Percentiles rank a stretch among this genome's conserved stretches.
Evolutionary conservation across 23 red algal genomes (phyloP).

Genomic region (Cyanidioschyzon merolae): DNA sequence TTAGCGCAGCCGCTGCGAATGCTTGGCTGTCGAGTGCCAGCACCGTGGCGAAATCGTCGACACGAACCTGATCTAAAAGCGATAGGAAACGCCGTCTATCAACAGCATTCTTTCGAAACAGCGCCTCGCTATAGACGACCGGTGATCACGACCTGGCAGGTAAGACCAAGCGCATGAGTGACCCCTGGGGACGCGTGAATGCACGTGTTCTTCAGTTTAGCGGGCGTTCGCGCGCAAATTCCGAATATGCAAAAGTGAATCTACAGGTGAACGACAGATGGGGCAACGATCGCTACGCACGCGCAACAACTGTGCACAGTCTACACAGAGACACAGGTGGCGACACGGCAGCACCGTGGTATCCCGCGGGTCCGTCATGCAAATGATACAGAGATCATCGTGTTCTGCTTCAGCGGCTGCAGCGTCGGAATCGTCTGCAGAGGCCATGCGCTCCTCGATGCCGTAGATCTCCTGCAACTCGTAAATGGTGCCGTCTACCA

Average conservation of each 20-base stretch:
- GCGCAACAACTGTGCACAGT: slow-evolving; percentile 34
- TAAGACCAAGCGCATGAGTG: too few relatives aligned
- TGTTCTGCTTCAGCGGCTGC: not conserved
- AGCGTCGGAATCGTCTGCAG: not conserved
- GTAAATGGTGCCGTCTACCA: slow-evolving; percentile 43
- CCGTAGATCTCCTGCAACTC: slow-evolving; percentile 68
- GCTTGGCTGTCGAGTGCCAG: too few relatives aligned
- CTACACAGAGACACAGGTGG: slow-evolving; percentile 79
- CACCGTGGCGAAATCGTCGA: too few relatives aligned
- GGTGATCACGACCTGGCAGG: too few relatives aligned
- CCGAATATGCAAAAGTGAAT: slow-evolving; percentile 20
- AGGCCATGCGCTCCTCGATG: slow-evolving; percentile 23
- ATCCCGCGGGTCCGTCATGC: slow-evolving; percentile 58
- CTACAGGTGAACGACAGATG: slow-evolving; percentile 24
- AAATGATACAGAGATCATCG: slow-evolving; percentile 55
- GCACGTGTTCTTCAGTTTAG: not conserved
- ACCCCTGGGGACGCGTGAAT: too few relatives aligned
- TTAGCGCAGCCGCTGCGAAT: too few relatives aligned
- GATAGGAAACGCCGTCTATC: too few relatives aligned
- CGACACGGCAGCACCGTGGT: slow-evolving; percentile 64
- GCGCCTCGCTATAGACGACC: too few relatives aligned
- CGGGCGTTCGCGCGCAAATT: not conserved
- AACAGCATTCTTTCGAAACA: too few relatives aligned
- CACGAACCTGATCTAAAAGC: too few relatives aligned
- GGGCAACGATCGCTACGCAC: slow-evolving; percentile 28